phyloP scores from a whole-genome alignment of 805 yeast species.

The Nakazawaea anatomiae region DNA sequence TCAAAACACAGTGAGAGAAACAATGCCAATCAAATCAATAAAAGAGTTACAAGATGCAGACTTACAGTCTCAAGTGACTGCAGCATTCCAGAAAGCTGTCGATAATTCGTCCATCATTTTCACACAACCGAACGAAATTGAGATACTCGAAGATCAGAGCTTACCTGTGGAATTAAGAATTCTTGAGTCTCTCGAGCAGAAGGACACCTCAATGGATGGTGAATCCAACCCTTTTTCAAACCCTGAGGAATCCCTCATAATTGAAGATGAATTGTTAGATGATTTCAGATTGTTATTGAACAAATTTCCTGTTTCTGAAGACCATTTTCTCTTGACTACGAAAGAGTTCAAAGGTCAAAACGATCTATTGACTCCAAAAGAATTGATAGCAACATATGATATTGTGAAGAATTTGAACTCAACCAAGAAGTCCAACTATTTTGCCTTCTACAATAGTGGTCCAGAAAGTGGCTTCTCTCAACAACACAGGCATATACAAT shows the following conservation, averaged over 20 bases:
- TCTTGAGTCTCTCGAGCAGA: conserved; percentile 22
- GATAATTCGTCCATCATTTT: background rate
- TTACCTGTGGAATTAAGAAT: conserved; percentile 15
- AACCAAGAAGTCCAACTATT: conserved; percentile 26
- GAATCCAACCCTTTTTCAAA: conserved; percentile 69
- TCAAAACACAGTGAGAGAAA: background rate
- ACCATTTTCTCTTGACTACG: conserved; percentile 77
- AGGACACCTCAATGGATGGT: conserved; percentile 29
- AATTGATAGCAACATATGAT: conserved; percentile 53
- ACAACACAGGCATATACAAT: conserved; percentile 88
- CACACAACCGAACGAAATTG: conserved; percentile 7
- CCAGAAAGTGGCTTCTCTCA: conserved; percentile 90
- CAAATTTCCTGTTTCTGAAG: conserved; percentile 79
- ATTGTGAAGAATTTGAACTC: conserved; percentile 45
- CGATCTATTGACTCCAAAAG: conserved; percentile 65
- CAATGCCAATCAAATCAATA: background rate
- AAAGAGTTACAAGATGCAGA: conserved; percentile 12
- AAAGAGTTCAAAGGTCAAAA: conserved; percentile 67
- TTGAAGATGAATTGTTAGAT: conserved; percentile 45
- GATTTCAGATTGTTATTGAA: conserved; percentile 66
- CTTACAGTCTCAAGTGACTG: conserved; percentile 23
- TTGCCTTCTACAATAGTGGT: conserved; percentile 89
- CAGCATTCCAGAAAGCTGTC: background rate
- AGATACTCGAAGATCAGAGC: background rate
- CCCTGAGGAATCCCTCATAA: conserved; percentile 72